phyloP scores from a whole-genome alignment of 1,139 yeast species.

The Pichia sp. region DNA sequence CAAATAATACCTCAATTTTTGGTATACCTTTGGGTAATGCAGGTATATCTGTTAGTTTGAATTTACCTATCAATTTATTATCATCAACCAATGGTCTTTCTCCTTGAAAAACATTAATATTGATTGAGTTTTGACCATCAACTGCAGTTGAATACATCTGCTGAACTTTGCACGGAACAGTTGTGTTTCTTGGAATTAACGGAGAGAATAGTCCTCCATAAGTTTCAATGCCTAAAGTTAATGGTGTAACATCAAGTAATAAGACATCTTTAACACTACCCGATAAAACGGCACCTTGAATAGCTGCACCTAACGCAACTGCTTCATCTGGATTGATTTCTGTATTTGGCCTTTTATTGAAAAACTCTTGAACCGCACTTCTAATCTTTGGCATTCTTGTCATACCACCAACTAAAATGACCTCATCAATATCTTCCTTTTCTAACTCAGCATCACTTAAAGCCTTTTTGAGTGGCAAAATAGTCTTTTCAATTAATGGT shows the following conservation, averaged over 20 bases:
- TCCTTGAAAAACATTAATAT: constrained; percentile 72
- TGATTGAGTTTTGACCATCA: constrained; percentile 81
- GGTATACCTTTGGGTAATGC: constrained; percentile 73
- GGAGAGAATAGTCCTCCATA: constrained; percentile 79
- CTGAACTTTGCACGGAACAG: constrained; percentile 66
- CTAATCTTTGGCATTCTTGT: constrained; percentile 77
- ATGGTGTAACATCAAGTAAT: constrained; percentile 69
- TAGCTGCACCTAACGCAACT: constrained; percentile 80
- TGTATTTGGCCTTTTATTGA: constrained; percentile 54
- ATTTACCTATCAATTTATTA: constrained; percentile 67
- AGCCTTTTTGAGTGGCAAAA: constrained; percentile 62
- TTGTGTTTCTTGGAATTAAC: constrained; percentile 67
- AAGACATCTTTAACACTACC: constrained; percentile 70
- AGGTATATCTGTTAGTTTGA: constrained; percentile 62
- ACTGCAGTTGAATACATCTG: constrained; percentile 77
- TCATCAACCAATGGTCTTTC: constrained; percentile 70
- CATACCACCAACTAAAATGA: constrained; percentile 78
- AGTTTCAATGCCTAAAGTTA: constrained; percentile 75
- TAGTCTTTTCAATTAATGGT: constrained; percentile 54
- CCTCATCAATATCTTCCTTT: constrained; percentile 59
- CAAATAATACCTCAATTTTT: constrained; percentile 66
- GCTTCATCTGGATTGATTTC: constrained; percentile 80
- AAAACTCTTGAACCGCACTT: constrained; percentile 49
- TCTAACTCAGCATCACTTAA: constrained; percentile 64
- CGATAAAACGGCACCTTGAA: constrained; percentile 71